Conservation (phyloP, 495 filamentous ascomycete species). For the Aspergillus funiculosus region DNA sequence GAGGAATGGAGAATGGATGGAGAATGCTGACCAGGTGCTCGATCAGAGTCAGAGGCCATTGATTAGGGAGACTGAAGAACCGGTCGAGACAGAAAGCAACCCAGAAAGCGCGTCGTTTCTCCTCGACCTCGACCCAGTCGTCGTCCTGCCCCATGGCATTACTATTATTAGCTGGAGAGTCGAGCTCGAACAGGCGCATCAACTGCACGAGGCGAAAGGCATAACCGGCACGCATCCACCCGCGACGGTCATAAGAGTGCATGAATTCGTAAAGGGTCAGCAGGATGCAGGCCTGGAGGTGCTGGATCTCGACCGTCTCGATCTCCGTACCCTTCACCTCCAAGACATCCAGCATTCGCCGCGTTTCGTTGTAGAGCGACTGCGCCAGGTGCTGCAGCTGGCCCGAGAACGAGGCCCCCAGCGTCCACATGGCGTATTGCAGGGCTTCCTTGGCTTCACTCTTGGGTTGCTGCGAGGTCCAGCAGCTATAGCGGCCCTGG, state of each 20-base stretch:
- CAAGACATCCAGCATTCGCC: slow-evolving; percentile 28
- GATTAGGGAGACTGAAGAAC: slow-evolving; percentile 38
- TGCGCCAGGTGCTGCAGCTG: slow-evolving; percentile 40
- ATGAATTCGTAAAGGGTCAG: slow-evolving; percentile 44
- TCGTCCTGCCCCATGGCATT: background rate
- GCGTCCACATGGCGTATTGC: slow-evolving; percentile 49
- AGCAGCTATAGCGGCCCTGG: slow-evolving; percentile 25
- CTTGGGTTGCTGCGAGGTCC: slow-evolving; percentile 9
- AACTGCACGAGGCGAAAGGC: slow-evolving; percentile 46
- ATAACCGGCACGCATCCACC: slow-evolving; percentile 44
- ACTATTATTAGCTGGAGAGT: slow-evolving; percentile 17
- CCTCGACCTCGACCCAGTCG: slow-evolving; percentile 28
- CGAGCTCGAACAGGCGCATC: slow-evolving; percentile 38
- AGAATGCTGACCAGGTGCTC: slow-evolving; percentile 44
- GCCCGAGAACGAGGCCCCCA: slow-evolving; percentile 42
- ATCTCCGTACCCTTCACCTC: background rate
- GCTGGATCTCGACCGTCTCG: slow-evolving; percentile 22
- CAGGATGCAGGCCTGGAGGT: slow-evolving; percentile 46
- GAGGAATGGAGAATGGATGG: no score
- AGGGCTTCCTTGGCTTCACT: slow-evolving; percentile 31
- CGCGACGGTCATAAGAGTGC: slow-evolving; percentile 31
- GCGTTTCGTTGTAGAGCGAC: slow-evolving; percentile 36
- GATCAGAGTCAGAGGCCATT: slow-evolving; percentile 39
- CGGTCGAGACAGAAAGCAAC: slow-evolving; percentile 47
- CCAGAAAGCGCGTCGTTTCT: slow-evolving; percentile 48